Evolutionary conservation across 495 filamentous ascomycete genomes (phyloP), one percentile per base, ranked within the genome.

Genomic region (Usnea hakonensis): DNA sequence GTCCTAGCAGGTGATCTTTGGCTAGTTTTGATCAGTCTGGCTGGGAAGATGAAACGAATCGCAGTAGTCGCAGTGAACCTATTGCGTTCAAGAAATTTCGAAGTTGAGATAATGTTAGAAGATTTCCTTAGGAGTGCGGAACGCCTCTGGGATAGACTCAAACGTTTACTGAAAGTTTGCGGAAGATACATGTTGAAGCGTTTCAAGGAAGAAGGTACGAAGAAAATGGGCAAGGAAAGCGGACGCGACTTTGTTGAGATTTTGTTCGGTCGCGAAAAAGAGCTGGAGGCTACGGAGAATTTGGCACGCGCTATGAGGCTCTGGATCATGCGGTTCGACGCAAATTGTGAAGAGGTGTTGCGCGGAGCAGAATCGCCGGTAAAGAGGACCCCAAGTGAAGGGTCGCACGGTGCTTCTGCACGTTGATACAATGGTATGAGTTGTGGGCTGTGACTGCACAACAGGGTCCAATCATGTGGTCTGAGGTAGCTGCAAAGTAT

Each of bases 171-270:
- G 68, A 93, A 91, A 78, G 79, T 83, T 14, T 97, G 93, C 69
- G 91, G 97, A 77, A 81, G 87, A 48, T 94, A 87, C 73, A 97
- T 97, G 93, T 87, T 83, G 85, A 84, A 81, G 73, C 85, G 83
- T 14, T 86, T 85, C 26, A 84, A 83, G 75, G 79, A 81, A 38
- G 83, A 85, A 75, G 77, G 77, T 41, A 78, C 82, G 61, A 82
- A 83, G 69, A 85, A 86, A 63, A 90, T 96, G 78, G 93, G 93
- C 70, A 89, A 90, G 81, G 89, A 90, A 70, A 89, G 90, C 61
- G 93, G 93, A 38, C 87, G 87, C 66, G 93, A 96, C 81, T 97
- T 97, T 72, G 91, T 97, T 68, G 89, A 96, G 71, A 90, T 91
- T 58, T 89, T 97, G 64, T 97, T 96, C 70, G 93, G 92, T 65